A percentile compares a stretch with the other conserved stretches of the same genome.
Evolutionary conservation across 2,329 filamentous ascomycete genomes (phyloP).

Genomic region (Beauveria rudraprayagi): DNA sequence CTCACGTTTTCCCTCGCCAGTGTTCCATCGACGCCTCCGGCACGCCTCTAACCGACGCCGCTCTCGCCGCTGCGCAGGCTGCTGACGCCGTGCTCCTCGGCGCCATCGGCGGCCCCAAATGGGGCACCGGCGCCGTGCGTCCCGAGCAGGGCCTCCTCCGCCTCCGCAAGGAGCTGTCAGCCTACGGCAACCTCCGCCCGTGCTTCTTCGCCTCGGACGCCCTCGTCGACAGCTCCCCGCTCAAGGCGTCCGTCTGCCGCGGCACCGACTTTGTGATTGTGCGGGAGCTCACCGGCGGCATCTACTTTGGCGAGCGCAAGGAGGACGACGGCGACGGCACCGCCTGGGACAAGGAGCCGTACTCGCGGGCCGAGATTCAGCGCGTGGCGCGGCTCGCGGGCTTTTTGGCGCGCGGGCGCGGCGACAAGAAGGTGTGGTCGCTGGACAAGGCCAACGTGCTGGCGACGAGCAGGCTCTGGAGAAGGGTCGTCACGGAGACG

Average conservation of each 20-base stretch:
- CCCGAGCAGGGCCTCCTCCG: constrained; percentile 87
- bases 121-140: constrained; percentile 80
- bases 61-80: constrained; percentile 71
- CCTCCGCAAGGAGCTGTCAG: constrained; percentile 86
- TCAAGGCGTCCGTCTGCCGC: constrained; percentile 77
- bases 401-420: constrained; percentile 67
- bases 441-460: constrained; percentile 97
- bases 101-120: constrained; percentile 93
- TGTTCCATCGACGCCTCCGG: constrained; percentile 81
- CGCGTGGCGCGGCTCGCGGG: constrained; percentile 76
- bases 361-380: constrained; percentile 79
- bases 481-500: constrained; percentile 75
- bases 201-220: constrained; percentile 91
- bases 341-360: constrained; percentile 80
- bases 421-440: constrained; percentile 65
- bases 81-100: constrained; percentile 88
- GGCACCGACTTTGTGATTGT: constrained; percentile 90
- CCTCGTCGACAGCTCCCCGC: constrained; percentile 75
- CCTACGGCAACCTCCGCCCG: constrained; percentile 90
- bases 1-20: constrained; percentile 34
- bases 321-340: constrained; percentile 68
- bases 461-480: constrained; percentile 82
- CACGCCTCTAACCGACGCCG: constrained; percentile 70
- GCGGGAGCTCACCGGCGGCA: constrained; percentile 83
- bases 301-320: constrained; percentile 88